Base-by-base conservation (phyloP, 805 yeast genomes). In the Suhomyces kilbournensis region DNA sequence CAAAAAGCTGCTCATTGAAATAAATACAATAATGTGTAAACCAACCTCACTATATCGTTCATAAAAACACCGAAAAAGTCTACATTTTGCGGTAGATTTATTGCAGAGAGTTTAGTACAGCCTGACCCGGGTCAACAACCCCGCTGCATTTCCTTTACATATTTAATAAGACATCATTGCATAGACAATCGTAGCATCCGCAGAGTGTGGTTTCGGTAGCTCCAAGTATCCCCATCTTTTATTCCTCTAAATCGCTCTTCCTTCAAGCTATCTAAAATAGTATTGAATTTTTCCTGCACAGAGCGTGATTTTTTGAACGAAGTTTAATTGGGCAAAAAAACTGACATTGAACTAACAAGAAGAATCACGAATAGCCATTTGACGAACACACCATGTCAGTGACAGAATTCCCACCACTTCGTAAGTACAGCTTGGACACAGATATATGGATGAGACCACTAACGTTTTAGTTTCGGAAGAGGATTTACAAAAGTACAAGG, bases 401-500 rank as follows among this genome's bases (percentile, higher is more conserved):
- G 23, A 71, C 74, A n/a, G 70, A 71, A 53, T 71, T 71, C 57
- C 76, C 76, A 49, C 76, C 76, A 56, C 74, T 71, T 62, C 74
- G 75, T 71, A 71, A 55, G 75, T 70, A 55, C 42, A 17, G 12
- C 6, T 14, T 10, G 20, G 6, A 10, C 9, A 3, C 15, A 22
- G 32, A 26, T 17, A 1, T 5, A 7, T 14, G 19, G 10, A 2
- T 10, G 15, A 17, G 22, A 12, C 10, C 54, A 61, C 67, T 64
- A 64, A 64, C 67, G 9, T 23, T 14, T 23, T 38, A 86, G 92
- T 89, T 59, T 78, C 90, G 51, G 88, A 85, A 70, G 91, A 88
- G 65, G 96, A 89, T 65, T 85, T 89, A 86, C 90, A 87, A 72
- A 79, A 84, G 60, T 75, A 86, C 70, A 81, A 85, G 66, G 84